Evolutionary conservation across 495 filamentous ascomycete genomes (phyloP).

Genomic region (Annulohypoxylon stygium): DNA sequence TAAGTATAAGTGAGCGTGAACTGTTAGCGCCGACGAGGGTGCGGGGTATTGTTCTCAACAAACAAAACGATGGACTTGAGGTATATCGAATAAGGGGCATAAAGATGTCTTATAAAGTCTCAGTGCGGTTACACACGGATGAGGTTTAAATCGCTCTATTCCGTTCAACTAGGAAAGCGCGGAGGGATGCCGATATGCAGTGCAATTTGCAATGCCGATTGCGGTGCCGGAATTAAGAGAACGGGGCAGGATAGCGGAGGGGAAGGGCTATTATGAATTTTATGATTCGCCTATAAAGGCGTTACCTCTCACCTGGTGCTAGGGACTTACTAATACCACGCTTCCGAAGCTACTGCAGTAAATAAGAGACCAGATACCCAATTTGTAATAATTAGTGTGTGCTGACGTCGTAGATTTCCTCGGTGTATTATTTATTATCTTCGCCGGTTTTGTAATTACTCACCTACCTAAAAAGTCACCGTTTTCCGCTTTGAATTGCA

Average conservation of each 20-base stretch:
- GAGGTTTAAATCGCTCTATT: neutral
- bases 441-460: neutral
- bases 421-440: slow-evolving; percentile 6
- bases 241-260: slow-evolving; percentile 5
- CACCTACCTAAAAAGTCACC: neutral
- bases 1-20: neutral
- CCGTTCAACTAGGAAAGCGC: neutral
- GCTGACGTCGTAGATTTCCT: neutral
- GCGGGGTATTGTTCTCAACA: slow-evolving; percentile 24
- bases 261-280: neutral
- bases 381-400: neutral
- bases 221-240: slow-evolving; percentile 15
- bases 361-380: neutral
- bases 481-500: neutral
- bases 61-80: slow-evolving; percentile 7
- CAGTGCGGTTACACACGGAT: slow-evolving; percentile 26
- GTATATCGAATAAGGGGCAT: slow-evolving; percentile 11
- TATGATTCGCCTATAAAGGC: neutral
- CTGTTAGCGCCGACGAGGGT: neutral
- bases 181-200: neutral
- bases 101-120: slow-evolving; percentile 20
- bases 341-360: neutral
- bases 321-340: neutral
- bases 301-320: neutral
- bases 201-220: slow-evolving; percentile 9